Evolutionary conservation across 495 filamentous ascomycete species (phyloP), one percentile per base, ranked within the genome.

Genomic region (Tuber calosporum): DNA sequence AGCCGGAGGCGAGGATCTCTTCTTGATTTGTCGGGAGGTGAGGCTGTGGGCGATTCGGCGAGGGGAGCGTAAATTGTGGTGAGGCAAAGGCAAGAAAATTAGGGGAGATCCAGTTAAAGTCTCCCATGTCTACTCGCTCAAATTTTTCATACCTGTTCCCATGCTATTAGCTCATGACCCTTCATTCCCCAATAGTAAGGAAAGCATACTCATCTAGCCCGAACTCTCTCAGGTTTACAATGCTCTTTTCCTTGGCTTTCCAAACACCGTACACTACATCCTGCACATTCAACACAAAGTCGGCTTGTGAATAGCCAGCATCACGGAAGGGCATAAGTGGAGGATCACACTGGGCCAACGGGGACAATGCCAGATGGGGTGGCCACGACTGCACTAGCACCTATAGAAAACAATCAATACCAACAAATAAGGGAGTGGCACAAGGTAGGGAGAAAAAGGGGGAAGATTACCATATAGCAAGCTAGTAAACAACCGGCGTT

Each of bases 41-140:
- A 58, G 90, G 87, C 17, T 97, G 86, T 66, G 88, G 89, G 4
- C 87, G 83, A 34, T 90, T 88, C 5, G 88, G 86, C 53, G 90
- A 85, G 0, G 93, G 93, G 38, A 79, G 72, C 68, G 87, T 86
- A 79, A 91, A 90, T 81, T 98, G 94, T 15, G 95, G 95, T 20
- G 94, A 97, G 22, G 95, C 95, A 81, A 99, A 97, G 26, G 95
- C 95, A 20, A 99, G 88, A 84, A 99, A 99, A 74, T 92, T 85
- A 20, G 93, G 93, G 17, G 93, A 96, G 67, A 99, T 86, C 95
- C 95, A 99, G 86, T 99, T 99, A 90, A 99, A 99, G 83, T 99
- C 95, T 72, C 95, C 95, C 86, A 97, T 93, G 79, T 99, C 96
- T 3, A 98, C 95, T 71, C 95, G 87, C 83, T 99, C 95, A 76